These are phyloP conservation scores for Mortierella hygrophila DNA, from an alignment of 192 early-diverging fungal species.

Conservation along the genomic window DNA sequence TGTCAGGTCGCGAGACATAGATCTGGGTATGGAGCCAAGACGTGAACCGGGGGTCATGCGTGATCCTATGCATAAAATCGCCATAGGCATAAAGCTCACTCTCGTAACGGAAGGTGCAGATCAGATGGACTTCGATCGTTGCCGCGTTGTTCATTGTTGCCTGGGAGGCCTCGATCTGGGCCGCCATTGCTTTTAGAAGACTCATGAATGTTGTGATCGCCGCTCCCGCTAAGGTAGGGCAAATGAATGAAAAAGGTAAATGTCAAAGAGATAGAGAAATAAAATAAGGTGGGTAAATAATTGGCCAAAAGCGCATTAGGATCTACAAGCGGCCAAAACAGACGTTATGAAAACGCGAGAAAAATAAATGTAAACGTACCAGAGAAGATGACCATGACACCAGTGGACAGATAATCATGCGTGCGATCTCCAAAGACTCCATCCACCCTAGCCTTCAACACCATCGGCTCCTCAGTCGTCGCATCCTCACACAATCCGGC, in stretches of 20 bases:
- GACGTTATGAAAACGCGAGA: background rate
- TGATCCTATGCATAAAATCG: constrained; percentile 48
- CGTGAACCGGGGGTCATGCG: constrained; percentile 35
- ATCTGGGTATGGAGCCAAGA: constrained; percentile 33
- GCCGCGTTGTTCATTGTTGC: background rate
- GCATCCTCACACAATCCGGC: constrained; percentile 22
- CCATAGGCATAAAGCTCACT: constrained; percentile 49
- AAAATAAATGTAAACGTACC: constrained; percentile 10
- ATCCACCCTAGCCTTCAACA: constrained; percentile 32
- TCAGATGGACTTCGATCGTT: constrained; percentile 32
- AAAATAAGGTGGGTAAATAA: background rate
- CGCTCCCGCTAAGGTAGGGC: constrained; percentile 27
- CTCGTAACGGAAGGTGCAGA: constrained; percentile 49
- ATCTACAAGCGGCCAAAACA: background rate
- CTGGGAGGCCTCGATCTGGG: constrained; percentile 28
- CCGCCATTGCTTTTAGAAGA: constrained; percentile 43
- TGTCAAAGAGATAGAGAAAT: background rate
- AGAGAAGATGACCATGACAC: constrained; percentile 43
- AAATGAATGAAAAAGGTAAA: background rate
- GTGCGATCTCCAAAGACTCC: constrained; percentile 49
- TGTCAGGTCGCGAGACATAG: constrained; percentile 46
- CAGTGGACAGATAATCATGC: constrained; percentile 33
- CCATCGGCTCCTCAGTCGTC: constrained; percentile 9
- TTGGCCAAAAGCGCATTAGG: background rate
- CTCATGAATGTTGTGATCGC: constrained; percentile 50